Conservation (phyloP, 106 monocot genomes). For the Apostasia ramifera region DNA sequence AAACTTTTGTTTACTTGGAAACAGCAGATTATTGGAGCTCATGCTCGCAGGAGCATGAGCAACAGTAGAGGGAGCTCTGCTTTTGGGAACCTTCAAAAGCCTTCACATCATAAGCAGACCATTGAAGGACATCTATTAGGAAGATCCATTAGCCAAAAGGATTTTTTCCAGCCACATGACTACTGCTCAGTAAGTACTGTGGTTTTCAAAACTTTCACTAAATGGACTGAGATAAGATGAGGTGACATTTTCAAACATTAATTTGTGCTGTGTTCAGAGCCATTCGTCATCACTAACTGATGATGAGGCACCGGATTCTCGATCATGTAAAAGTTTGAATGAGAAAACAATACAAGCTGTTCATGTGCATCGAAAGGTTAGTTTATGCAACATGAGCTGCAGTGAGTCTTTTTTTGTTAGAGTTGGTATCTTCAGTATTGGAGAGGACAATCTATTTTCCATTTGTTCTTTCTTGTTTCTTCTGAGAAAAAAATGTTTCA, state of each 20-base stretch:
- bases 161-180: constrained; percentile 39
- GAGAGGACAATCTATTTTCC: neutral
- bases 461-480: neutral
- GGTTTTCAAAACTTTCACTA: neutral
- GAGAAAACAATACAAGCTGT: constrained; percentile 59
- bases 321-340: constrained; percentile 22
- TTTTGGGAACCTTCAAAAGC: constrained; percentile 19
- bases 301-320: constrained; percentile 49
- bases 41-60: constrained; percentile 15
- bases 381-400: neutral
- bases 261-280: constrained; percentile 37
- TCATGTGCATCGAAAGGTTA: constrained; percentile 49
- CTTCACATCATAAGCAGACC: constrained; percentile 20
- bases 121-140: constrained; percentile 9
- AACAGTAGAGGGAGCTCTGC: constrained; percentile 3
- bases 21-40: constrained; percentile 25
- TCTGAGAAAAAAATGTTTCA: neutral
- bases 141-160: constrained; percentile 49
- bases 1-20: constrained; percentile 3
- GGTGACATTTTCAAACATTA: neutral
- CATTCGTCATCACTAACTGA: constrained; percentile 74
- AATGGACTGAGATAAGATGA: too few species aligned
- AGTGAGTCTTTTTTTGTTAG: neutral
- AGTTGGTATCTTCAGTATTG: neutral
- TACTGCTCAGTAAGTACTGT: constrained; percentile 40